Conservation (phyloP, 805 yeast genomes). For the Zygotorulaspora danielsina region DNA sequence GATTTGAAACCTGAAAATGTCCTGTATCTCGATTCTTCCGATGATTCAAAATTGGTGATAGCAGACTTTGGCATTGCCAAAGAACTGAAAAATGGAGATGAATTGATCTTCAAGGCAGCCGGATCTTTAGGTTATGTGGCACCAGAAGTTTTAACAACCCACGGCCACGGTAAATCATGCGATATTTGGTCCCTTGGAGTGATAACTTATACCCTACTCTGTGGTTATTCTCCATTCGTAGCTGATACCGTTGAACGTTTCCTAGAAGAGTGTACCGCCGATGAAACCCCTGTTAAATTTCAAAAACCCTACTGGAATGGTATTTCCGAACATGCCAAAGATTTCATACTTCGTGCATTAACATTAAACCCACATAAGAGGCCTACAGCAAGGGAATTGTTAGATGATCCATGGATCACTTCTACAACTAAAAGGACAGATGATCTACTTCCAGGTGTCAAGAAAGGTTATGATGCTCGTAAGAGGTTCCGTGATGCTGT, state of each 20-base stretch:
- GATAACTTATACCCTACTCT: constrained; percentile 80
- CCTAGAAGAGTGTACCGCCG: constrained; percentile 66
- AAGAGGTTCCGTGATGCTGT: constrained; percentile 80
- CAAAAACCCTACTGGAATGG: constrained; percentile 83
- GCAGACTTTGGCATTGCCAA: constrained; percentile 98
- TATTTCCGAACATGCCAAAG: constrained; percentile 74
- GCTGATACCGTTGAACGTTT: constrained; percentile 81
- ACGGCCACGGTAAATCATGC: constrained; percentile 92
- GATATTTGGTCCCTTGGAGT: constrained; percentile 96
- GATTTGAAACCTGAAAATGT: constrained; percentile 94
- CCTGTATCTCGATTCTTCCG: constrained; percentile 56
- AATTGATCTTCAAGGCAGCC: constrained; percentile 64
- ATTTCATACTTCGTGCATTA: constrained; percentile 67
- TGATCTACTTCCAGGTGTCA: constrained; percentile 78
- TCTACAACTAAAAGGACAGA: constrained; percentile 43
- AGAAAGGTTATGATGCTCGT: constrained; percentile 78
- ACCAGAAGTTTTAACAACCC: constrained; percentile 79
- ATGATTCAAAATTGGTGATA: constrained; percentile 68
- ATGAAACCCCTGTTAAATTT: constrained; percentile 72
- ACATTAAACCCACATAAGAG: constrained; percentile 63
- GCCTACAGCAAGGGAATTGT: constrained; percentile 61
- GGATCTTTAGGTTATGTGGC: constrained; percentile 97
- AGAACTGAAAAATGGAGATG: constrained; percentile 54
- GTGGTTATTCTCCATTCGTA: constrained; percentile 90
- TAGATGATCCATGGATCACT: constrained; percentile 74